phyloP scores from a whole-genome alignment of 2,329 filamentous ascomycete genomes.

The Aspergillus transmontanensis region DNA sequence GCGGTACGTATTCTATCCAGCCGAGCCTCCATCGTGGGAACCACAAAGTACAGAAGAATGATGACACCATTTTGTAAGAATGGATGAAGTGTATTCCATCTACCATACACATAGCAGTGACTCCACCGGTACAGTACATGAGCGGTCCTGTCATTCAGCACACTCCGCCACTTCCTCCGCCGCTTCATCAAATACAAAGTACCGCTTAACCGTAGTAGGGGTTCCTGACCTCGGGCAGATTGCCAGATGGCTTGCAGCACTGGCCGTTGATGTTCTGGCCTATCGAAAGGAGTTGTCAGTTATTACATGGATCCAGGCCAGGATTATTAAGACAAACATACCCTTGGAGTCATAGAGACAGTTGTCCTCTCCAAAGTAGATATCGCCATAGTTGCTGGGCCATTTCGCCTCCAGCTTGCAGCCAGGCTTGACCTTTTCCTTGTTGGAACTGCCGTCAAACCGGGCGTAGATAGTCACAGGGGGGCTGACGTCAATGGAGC shows the following conservation, averaged over 20 bases:
- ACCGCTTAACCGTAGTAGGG: neutral
- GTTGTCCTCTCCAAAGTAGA: neutral
- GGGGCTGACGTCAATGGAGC: neutral
- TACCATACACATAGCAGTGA: neutral
- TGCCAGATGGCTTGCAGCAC: neutral
- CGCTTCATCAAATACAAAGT: neutral
- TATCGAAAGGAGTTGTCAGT: neutral
- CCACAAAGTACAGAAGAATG: accelerated
- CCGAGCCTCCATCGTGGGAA: too few species aligned
- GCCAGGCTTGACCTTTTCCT: neutral
- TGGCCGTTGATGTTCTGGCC: neutral
- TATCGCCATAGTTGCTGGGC: neutral
- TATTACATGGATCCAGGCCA: neutral
- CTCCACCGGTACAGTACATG: neutral
- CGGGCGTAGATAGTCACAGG: slow-evolving; percentile 2
- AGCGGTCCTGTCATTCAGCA: too few species aligned
- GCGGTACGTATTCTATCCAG: accelerated
- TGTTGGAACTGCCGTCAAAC: neutral
- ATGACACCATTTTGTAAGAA: neutral
- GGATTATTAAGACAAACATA: neutral
- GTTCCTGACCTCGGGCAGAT: neutral
- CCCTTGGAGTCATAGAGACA: neutral
- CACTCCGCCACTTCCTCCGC: neutral
- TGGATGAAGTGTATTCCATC: neutral
- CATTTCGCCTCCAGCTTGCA: neutral